Evolutionary conservation across 768 basidiomycete genomes (phyloP), one percentile per base, ranked within the genome.

Genomic region (Boletus edulis): DNA sequence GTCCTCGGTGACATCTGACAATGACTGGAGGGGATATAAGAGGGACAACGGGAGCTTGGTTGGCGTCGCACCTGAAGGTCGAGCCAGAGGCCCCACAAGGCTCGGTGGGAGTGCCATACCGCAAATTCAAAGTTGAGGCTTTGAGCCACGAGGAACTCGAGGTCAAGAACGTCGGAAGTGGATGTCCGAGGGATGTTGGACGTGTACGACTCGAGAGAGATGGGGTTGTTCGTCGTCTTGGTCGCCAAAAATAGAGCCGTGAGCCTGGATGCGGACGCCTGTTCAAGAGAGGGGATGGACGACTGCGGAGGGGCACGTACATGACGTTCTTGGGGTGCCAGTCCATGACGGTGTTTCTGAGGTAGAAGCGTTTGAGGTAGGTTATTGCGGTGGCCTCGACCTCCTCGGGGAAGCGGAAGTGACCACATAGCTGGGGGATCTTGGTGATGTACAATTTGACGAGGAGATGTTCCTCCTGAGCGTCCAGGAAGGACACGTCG

Each of bases 291-390:
- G 14, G 32, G 18, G 34, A 24, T 20, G 20, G 14, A 42, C 10
- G 22, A 34, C 49, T 22, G 32, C 34, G 49, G 35, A 50, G 31
- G 38, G n/a, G 13, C 10, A 72, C 87, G 46, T 65, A 97, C 97
- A 99, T 99, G 65, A 99, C 92, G 66, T 92, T 94, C 73, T 95
- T 96, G 0, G 97, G 97, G 75, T 98, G 97, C 87, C 93, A 98
- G 68, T 98, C 97, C 94, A 98, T 98, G 50, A 94, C 93, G 3
- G 95, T 98, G 67, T 98, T 98, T 74, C 89, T 89, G 52, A 98
- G 80, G 68, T 98, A 99, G 72, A 99, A 99, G 5, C 97, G 81
- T 70, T 98, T 98, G 62, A 99, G 76, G 72, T 97, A 99, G 52
- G 82, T 86, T 54, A 91, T 81, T 0, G 94, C 94, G 4, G 96